Evolutionary conservation across 192 early-diverging fungal genomes (phyloP).

Genomic region (Coemansia sp.): DNA sequence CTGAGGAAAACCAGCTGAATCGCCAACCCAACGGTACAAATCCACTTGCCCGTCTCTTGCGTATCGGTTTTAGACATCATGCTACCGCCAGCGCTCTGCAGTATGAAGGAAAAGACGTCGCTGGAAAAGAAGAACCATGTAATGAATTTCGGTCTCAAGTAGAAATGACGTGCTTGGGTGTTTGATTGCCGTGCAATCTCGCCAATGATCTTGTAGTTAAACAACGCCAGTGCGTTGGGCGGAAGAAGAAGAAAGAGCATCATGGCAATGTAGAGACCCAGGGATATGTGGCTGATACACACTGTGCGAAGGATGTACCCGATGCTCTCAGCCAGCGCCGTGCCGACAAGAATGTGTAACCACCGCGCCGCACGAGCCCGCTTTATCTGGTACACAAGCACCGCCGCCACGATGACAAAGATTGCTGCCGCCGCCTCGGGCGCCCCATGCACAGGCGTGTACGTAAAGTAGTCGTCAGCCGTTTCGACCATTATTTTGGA

Average conservation of each 20-base stretch:
- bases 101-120: conserved; percentile 53
- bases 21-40: conserved; percentile 38
- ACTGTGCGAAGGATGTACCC: conserved; percentile 42
- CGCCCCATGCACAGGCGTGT: conserved; percentile 35
- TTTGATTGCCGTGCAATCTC: conserved; percentile 29
- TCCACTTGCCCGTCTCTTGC: conserved; percentile 27
- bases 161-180: conserved; percentile 12
- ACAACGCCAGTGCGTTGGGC: conserved; percentile 55
- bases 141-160: conserved; percentile 40
- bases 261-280: conserved; percentile 42
- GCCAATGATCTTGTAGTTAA: conserved; percentile 55
- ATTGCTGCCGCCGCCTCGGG: conserved; percentile 26
- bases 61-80: conserved; percentile 24
- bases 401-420: conserved; percentile 7
- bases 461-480: conserved; percentile 28
- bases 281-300: conserved; percentile 36
- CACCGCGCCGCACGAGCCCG: conserved; percentile 14
- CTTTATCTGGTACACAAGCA: conserved; percentile 9
- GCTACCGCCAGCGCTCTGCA: conserved; percentile 42
- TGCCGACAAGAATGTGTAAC: conserved; percentile 36
- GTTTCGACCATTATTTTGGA: neutral
- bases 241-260: conserved; percentile 50
- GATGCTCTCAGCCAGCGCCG: conserved; percentile 44
- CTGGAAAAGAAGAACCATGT: conserved; percentile 57
- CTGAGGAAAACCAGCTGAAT: conserved; percentile 42